These are phyloP conservation scores for Starmerella apis DNA, from an alignment of 805 yeast genomes.

Conservation along the genomic window DNA sequence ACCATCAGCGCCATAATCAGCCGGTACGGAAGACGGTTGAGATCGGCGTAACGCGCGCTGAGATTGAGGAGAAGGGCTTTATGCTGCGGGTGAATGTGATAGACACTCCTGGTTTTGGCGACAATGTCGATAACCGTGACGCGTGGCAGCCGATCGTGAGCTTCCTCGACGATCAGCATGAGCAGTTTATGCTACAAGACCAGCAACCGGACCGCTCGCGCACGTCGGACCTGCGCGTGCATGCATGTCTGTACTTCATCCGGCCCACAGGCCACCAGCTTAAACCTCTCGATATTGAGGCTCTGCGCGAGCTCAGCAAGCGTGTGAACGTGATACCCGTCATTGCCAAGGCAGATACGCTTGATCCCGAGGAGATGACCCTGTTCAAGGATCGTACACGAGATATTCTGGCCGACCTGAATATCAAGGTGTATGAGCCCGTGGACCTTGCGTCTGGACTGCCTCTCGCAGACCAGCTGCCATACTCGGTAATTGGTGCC, in stretches of 20 bases:
- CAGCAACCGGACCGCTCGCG: constrained; percentile 55
- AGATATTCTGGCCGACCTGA: constrained; percentile 42
- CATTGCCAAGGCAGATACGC: constrained; percentile 68
- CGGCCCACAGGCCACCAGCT: constrained; percentile 56
- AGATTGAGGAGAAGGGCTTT: constrained; percentile 51
- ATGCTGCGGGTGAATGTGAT: constrained; percentile 50
- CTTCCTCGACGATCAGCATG: constrained; percentile 72
- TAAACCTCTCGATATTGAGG: constrained; percentile 56
- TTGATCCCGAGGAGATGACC: constrained; percentile 46
- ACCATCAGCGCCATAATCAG: constrained; percentile 32
- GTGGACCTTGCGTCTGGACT: constrained; percentile 27
- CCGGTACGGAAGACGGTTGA: constrained; percentile 36
- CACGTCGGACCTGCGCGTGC: constrained; percentile 58
- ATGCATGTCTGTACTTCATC: constrained; percentile 75
- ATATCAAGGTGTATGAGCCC: constrained; percentile 48
- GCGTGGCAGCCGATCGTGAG: constrained; percentile 60
- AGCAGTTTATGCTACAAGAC: constrained; percentile 58
- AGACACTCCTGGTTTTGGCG: constrained; percentile 75
- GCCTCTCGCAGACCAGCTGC: constrained; percentile 38
- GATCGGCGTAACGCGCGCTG: constrained; percentile 37
- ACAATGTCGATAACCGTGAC: constrained; percentile 50
- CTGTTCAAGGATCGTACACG: constrained; percentile 46
- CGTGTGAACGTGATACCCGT: constrained; percentile 77
- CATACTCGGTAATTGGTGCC: constrained; percentile 66
- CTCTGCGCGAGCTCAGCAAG: constrained; percentile 58